Evolutionary conservation across 495 filamentous ascomycete genomes (phyloP).

Genomic region (Cercophora newfieldiana): DNA sequence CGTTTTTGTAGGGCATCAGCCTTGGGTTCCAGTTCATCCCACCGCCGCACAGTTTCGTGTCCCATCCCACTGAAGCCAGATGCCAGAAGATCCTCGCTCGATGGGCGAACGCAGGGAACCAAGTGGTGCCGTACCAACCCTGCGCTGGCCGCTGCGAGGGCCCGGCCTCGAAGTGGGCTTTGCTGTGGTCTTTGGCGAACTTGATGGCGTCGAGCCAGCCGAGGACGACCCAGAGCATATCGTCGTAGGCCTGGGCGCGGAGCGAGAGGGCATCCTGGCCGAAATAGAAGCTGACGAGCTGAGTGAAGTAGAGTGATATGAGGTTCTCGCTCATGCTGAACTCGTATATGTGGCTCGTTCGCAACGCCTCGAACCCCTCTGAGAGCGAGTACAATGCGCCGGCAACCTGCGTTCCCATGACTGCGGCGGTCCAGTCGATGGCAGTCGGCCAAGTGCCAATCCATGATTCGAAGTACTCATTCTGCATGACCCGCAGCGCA

Average conservation of each 20-base stretch:
- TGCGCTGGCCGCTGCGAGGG: constrained; percentile 17
- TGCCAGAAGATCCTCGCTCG: constrained; percentile 89
- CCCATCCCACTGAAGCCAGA: constrained; percentile 77
- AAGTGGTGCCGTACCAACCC: constrained; percentile 74
- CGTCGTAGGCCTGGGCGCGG: constrained; percentile 83
- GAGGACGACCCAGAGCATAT: constrained; percentile 96
- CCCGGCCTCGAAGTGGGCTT: constrained; percentile 5
- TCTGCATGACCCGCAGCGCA: constrained; percentile 74
- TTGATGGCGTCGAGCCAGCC: constrained; percentile 85
- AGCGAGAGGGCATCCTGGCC: constrained; percentile 79
- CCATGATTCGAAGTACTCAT: constrained; percentile 72
- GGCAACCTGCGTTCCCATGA: constrained; percentile 78
- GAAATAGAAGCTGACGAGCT: constrained; percentile 76
- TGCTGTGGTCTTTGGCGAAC: constrained; percentile 63
- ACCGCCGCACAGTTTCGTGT: constrained; percentile 75
- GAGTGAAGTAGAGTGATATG: constrained; percentile 79
- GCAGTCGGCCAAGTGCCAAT: constrained; percentile 79
- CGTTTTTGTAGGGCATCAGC: constrained; percentile 88
- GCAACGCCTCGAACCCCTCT: constrained; percentile 28
- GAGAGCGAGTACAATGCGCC: constrained; percentile 67
- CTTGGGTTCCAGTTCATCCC: constrained; percentile 93
- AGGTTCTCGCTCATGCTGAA: constrained; percentile 64
- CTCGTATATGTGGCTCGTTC: constrained; percentile 28
- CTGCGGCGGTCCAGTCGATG: constrained; percentile 95
- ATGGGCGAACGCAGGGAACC: constrained; percentile 78